These are phyloP conservation scores for Ilyonectria mors-panacis DNA, from an alignment of 2,329 filamentous ascomycete species.

Conservation along the genomic window DNA sequence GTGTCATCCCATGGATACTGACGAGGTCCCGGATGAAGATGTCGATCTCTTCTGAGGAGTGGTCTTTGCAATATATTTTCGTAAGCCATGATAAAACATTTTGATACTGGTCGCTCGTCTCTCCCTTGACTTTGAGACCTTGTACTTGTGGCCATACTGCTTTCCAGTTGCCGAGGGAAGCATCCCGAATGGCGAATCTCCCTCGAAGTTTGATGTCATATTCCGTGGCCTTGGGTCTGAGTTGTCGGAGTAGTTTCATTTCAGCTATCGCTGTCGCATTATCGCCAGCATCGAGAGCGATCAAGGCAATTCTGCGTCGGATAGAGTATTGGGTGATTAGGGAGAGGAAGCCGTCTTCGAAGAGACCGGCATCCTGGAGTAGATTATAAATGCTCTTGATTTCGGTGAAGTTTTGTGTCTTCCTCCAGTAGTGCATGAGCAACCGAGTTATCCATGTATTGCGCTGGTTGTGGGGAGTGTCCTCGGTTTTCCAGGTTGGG, in stretches of 20 bases:
- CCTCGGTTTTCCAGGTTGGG: slow-evolving; percentile 8
- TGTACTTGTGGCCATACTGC: slow-evolving; percentile 42
- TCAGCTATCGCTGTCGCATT: slow-evolving; percentile 46
- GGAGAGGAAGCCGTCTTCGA: slow-evolving; percentile 35
- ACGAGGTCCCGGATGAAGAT: slow-evolving; percentile 48
- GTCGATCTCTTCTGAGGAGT: slow-evolving; percentile 48
- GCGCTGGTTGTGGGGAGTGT: slow-evolving; percentile 19
- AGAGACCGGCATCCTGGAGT: slow-evolving; percentile 50
- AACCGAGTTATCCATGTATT: slow-evolving; percentile 43
- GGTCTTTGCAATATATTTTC: slow-evolving; percentile 49
- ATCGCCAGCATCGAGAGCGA: slow-evolving; percentile 48
- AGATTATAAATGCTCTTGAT: slow-evolving; percentile 48
- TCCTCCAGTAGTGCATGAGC: slow-evolving; percentile 47
- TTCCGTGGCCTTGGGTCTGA: slow-evolving; percentile 37
- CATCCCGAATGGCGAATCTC: slow-evolving; percentile 48
- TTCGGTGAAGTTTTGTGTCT: slow-evolving; percentile 38
- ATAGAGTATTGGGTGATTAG: slow-evolving; percentile 46
- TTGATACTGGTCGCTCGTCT: slow-evolving; percentile 44
- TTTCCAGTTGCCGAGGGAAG: slow-evolving; percentile 48
- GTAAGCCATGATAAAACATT: slow-evolving; percentile 52
- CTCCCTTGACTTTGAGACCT: slow-evolving; percentile 38
- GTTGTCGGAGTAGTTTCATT: slow-evolving; percentile 39
- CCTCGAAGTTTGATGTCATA: slow-evolving; percentile 49
- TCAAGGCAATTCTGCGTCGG: slow-evolving; percentile 47
- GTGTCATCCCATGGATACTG: slow-evolving; percentile 43